A percentile compares a stretch with the other conserved stretches of the same genome.
phyloP scores from a whole-genome alignment of 257 asterid species.

The Handroanthus guayacan region DNA sequence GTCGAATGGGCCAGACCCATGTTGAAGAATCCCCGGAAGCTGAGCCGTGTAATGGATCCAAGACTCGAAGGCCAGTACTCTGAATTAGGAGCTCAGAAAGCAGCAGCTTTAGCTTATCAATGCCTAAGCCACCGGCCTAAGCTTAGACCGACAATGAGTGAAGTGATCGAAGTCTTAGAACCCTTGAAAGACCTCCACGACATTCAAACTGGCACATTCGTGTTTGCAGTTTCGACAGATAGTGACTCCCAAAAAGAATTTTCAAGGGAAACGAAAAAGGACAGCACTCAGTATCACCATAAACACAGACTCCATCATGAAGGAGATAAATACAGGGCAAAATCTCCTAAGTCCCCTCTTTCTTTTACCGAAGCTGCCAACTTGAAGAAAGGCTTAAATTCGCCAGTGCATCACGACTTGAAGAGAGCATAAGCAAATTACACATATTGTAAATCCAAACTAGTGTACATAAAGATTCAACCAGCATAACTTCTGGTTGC shows the following conservation, averaged over 20 bases:
- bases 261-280: constrained; percentile 37
- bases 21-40: constrained; percentile 70
- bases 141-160: constrained; percentile 67
- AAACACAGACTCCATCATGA: constrained; percentile 50
- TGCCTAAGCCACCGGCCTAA: constrained; percentile 86
- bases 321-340: constrained; percentile 32
- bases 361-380: constrained; percentile 50
- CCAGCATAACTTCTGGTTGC: constrained; percentile 7
- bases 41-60: constrained; percentile 75
- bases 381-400: constrained; percentile 39
- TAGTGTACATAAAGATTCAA: constrained; percentile 28
- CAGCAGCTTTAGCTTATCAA: constrained; percentile 71
- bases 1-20: constrained; percentile 83
- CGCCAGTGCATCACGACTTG: constrained; percentile 44
- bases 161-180: constrained; percentile 57
- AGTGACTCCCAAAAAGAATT: constrained; percentile 39
- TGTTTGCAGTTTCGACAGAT: constrained; percentile 63
- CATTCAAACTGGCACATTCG: constrained; percentile 61
- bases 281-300: constrained; percentile 39
- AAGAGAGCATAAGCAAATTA: constrained; percentile 36
- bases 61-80: constrained; percentile 84
- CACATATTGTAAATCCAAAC: background rate
- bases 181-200: constrained; percentile 60
- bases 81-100: constrained; percentile 66
- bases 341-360: constrained; percentile 51